Conservation (phyloP, 1,139 yeast species). For the Yamadazyma diddensiae region DNA sequence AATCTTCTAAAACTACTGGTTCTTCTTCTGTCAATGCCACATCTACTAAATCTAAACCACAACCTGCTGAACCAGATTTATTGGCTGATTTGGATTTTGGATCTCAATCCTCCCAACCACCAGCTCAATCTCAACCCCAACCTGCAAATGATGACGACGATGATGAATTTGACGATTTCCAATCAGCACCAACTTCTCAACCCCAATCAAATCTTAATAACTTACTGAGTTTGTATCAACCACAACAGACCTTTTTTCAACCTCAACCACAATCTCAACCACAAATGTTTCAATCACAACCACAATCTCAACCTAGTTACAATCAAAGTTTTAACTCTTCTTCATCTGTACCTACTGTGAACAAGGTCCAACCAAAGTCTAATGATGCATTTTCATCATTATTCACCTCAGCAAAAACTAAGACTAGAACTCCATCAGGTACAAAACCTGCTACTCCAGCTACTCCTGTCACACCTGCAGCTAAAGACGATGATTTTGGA, state of each 20-base stretch:
- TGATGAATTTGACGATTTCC: constrained; percentile 93
- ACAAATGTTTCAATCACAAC: constrained; percentile 14
- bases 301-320: constrained; percentile 13
- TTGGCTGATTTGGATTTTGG: constrained; percentile 57
- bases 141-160: constrained; percentile 58
- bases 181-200: constrained; percentile 49
- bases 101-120: constrained; percentile 22
- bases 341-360: constrained; percentile 33
- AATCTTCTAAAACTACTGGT: constrained; percentile 36
- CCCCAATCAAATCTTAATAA: constrained; percentile 30
- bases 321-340: constrained; percentile 27
- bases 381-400: constrained; percentile 81
- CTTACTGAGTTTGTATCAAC: constrained; percentile 9
- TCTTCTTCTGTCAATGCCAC: constrained; percentile 43
- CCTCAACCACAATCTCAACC: constrained; percentile 16
- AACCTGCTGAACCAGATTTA: constrained; percentile 39
- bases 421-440: constrained; percentile 20
- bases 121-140: constrained; percentile 18
- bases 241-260: constrained; percentile 15
- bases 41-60: constrained; percentile 19
- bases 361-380: constrained; percentile 16
- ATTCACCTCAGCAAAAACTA: constrained; percentile 68
- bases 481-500: constrained; percentile 14
- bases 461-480: constrained; percentile 4
- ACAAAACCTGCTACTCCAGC: constrained; percentile 10